phyloP scores from a whole-genome alignment of 805 yeast species.

The Sugiyamaella marilandica region DNA sequence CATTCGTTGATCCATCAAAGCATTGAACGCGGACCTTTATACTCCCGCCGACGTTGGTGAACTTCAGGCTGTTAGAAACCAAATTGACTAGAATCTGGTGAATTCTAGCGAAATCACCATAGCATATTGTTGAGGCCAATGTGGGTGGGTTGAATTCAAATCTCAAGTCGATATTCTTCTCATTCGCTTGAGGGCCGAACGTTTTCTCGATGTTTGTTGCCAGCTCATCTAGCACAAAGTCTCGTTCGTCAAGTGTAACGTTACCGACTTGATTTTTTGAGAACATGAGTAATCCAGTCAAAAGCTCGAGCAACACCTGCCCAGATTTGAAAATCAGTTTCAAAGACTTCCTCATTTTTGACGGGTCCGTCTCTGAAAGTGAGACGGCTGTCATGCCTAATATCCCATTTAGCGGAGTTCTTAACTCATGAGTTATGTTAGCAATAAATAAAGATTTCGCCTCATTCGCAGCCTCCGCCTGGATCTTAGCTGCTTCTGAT shows the following conservation, averaged over 20 bases:
- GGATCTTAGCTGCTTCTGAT: conserved; percentile 49
- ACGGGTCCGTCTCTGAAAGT: conserved; percentile 70
- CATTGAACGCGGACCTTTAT: conserved; percentile 16
- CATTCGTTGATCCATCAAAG: not conserved
- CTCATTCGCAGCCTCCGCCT: conserved; percentile 71
- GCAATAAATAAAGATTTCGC: conserved; percentile 92
- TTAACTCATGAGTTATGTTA: conserved; percentile 86
- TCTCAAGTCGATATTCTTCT: conserved; percentile 64
- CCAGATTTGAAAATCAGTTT: conserved; percentile 85
- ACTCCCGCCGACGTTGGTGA: conserved; percentile 60
- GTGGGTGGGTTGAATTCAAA: conserved; percentile 53
- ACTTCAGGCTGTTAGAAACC: conserved; percentile 84
- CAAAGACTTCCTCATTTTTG: conserved; percentile 63
- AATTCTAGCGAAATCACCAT: conserved; percentile 84
- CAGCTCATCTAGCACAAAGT: conserved; percentile 70
- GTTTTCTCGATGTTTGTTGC: conserved; percentile 76
- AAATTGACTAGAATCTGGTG: conserved; percentile 86
- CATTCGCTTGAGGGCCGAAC: conserved; percentile 48
- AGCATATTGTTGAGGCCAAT: conserved; percentile 52
- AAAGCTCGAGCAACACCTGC: conserved; percentile 76
- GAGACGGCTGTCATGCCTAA: conserved; percentile 94
- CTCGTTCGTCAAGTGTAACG: conserved; percentile 74
- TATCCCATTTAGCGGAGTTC: conserved; percentile 94
- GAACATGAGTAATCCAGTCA: conserved; percentile 85
- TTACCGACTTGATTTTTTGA: conserved; percentile 81